Evolutionary conservation across 495 filamentous ascomycete species (phyloP), one percentile per base, ranked within the genome.

Genomic region (Pyrenula aspistea): DNA sequence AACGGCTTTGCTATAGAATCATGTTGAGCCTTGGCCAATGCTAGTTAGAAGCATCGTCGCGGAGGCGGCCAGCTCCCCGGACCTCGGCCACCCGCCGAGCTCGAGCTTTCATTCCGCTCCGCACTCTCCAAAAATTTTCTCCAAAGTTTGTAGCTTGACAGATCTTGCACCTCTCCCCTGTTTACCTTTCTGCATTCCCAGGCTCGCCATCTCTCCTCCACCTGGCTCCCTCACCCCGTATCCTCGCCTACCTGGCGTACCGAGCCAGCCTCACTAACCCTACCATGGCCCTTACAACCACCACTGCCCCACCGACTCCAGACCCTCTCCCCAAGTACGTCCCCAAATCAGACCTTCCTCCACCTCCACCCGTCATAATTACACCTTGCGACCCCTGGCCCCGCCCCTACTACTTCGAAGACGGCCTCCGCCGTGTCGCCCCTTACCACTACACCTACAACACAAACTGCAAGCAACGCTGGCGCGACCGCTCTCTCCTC

Each of bases 381-480:
- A 84, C 84, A 0, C 83, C 86, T 20, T 78, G 74, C 60, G 82
- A 86, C 60, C 78, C 82, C 10, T 86, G 78, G 80, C 83, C 85
- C 22, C 73, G 77, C 59, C 82, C 79, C 10, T 96, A 96, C 67
- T 87, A 83, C 61, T 69, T 95, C 55, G 86, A 93, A 54, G 81
- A 84, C 61, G 88, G 86, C 10, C 68, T 96, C 47, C 83, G 91
- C 36, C 82, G 88, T 25, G 88, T 96, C 12, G 73, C 76, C n/a
- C 92, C 91, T 2, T 96, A 96, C 64, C 79, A 93, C 65, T 96
- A 80, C 65, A 96, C 93, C 1, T 97, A 95, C 70, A 95, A 96
- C 63, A 95, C 91, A 1, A 89, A 82, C 68, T 91, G 85, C 72
- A 96, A 95, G 65, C 80, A 93, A 72, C 79, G 90, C 68, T 96